Evolutionary conservation across 768 basidiomycete species (phyloP).

Genomic region (Ephemerocybe angulata): DNA sequence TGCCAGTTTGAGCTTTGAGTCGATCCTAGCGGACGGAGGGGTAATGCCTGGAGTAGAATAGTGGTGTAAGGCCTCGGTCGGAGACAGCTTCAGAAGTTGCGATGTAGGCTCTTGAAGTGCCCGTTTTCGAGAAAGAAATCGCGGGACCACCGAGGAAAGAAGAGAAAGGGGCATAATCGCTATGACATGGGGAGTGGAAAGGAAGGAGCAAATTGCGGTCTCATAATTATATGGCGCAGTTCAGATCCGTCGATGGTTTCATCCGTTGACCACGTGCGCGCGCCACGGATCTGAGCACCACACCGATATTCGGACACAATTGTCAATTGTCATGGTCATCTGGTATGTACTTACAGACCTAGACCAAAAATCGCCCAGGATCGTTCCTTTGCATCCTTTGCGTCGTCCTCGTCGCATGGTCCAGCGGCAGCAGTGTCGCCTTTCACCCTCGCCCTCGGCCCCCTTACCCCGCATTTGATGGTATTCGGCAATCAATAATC

Average conservation of each 20-base stretch:
- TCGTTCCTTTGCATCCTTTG: no score
- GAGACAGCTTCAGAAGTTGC: conserved; percentile 24
- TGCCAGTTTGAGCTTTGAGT: conserved; percentile 60
- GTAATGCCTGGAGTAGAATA: conserved; percentile 66
- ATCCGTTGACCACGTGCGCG: conserved; percentile 10
- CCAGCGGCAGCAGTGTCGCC: no score
- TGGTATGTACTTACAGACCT: not conserved
- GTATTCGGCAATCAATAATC: conserved; percentile 54
- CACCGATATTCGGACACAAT: not conserved
- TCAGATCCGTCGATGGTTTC: not conserved
- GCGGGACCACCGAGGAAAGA: conserved; percentile 12
- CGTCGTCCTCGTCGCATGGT: no score
- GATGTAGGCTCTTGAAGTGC: conserved; percentile 10
- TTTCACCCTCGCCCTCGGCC: not conserved
- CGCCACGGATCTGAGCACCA: not conserved
- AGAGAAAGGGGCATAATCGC: conserved; percentile 10
- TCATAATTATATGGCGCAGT: conserved; percentile 3
- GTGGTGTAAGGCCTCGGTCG: conserved; percentile 39
- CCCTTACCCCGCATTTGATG: conserved; percentile 6
- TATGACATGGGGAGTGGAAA: conserved; percentile 7
- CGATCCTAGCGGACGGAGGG: conserved; percentile 72
- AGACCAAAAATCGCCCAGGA: no score
- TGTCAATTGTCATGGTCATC: not conserved
- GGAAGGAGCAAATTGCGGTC: conserved; percentile 7
- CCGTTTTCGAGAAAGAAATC: conserved; percentile 10